These are phyloP conservation scores for Coemansia sp. DNA, from an alignment of 192 early-diverging fungal genomes.

Conservation along the genomic window DNA sequence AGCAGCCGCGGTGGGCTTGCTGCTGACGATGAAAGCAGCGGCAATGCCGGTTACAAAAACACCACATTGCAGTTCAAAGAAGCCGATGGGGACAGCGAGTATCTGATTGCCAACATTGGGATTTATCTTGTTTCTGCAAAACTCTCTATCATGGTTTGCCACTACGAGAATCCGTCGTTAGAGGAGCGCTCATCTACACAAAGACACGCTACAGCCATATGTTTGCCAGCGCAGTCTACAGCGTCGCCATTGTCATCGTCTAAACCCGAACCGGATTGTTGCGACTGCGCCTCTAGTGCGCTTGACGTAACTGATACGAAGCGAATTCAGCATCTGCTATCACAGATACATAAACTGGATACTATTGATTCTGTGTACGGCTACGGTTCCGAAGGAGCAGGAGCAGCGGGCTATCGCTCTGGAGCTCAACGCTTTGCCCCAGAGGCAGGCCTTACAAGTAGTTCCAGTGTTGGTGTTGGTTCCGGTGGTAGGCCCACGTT, in stretches of 20 bases:
- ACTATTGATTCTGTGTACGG: constrained; percentile 13
- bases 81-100: constrained; percentile 15
- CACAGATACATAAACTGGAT: constrained; percentile 46
- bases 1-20: not conserved
- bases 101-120: constrained; percentile 53
- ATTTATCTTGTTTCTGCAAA: constrained; percentile 50
- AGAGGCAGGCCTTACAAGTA: not conserved
- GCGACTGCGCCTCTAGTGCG: constrained; percentile 40
- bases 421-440: not conserved
- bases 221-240: not conserved
- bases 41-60: constrained; percentile 6
- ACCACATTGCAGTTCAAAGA: not conserved
- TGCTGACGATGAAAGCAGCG: constrained; percentile 6
- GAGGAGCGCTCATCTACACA: constrained; percentile 13
- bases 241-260: constrained; percentile 9
- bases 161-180: constrained; percentile 37
- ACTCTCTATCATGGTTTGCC: constrained; percentile 47
- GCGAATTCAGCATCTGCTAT: constrained; percentile 33
- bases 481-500: constrained; percentile 1
- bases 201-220: not conserved
- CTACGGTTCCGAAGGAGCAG: not conserved
- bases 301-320: constrained; percentile 27
- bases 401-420: not conserved
- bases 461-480: constrained; percentile 9
- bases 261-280: constrained; percentile 15